Conservation (phyloP, 2,329 filamentous ascomycete species). For the Proliferodiscus dingleyae region DNA sequence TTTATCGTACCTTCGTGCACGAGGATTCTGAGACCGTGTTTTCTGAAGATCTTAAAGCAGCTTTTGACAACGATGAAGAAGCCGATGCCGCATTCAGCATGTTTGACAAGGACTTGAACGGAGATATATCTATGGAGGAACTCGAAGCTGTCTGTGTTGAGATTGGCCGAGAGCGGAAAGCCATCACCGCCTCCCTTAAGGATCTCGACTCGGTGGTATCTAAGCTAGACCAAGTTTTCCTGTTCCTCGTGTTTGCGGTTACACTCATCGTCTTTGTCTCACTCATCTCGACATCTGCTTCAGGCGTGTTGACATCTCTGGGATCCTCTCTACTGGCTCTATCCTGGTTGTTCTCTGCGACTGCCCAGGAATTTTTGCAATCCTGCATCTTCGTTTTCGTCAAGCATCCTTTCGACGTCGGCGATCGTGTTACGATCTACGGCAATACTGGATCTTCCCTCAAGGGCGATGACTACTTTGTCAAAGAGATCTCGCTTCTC, state of each 20-base stretch:
- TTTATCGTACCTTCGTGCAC: conserved; percentile 82
- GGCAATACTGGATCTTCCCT: conserved; percentile 78
- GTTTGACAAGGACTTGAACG: conserved; percentile 96
- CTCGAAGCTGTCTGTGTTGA: conserved; percentile 90
- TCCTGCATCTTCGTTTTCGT: conserved; percentile 94
- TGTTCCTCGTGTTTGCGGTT: conserved; percentile 79
- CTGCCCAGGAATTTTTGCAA: conserved; percentile 90
- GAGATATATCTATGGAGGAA: conserved; percentile 93
- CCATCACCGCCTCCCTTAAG: conserved; percentile 89
- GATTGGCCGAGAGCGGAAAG: conserved; percentile 90
- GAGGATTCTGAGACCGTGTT: conserved; percentile 71
- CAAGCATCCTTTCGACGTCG: conserved; percentile 96
- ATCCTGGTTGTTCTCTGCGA: conserved; percentile 88
- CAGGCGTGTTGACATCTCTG: conserved; percentile 82
- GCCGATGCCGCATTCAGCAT: conserved; percentile 84
- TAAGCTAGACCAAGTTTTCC: conserved; percentile 83
- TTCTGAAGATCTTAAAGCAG: conserved; percentile 70
- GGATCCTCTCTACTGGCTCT: conserved; percentile 84
- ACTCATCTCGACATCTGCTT: conserved; percentile 84
- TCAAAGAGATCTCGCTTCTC: conserved; percentile 86
- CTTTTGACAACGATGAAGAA: conserved; percentile 79
- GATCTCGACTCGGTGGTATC: conserved; percentile 90
- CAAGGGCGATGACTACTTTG: conserved; percentile 88
- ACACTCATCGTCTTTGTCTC: conserved; percentile 82
- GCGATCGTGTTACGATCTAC: conserved; percentile 87